Conservation (phyloP, 768 basidiomycete species). For the Podaxis sp. region DNA sequence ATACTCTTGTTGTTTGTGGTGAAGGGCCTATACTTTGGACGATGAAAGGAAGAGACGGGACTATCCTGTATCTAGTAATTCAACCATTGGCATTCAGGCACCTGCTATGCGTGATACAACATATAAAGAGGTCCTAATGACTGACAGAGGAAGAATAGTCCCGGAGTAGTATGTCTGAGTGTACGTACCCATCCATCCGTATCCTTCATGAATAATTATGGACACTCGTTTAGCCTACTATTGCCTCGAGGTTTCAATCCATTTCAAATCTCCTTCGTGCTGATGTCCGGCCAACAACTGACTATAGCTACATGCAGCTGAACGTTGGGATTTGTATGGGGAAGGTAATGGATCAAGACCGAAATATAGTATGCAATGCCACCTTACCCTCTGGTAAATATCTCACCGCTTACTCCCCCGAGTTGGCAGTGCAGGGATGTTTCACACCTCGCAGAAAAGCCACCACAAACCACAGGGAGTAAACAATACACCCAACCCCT, state of each 20-base stretch:
- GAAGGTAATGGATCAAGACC: conserved; percentile 90
- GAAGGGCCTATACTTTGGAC: too few species aligned
- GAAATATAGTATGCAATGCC: conserved; percentile 88
- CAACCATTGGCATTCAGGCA: too few species aligned
- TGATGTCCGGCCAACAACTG: conserved; percentile 47
- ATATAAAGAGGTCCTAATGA: too few species aligned
- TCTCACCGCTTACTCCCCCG: not conserved
- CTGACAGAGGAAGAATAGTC: too few species aligned
- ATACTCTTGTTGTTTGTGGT: not conserved
- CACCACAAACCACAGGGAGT: conserved; percentile 51
- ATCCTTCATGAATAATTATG: too few species aligned
- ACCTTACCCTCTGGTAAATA: conserved; percentile 82
- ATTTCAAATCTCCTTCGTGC: conserved; percentile 97
- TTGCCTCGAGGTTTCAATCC: too few species aligned
- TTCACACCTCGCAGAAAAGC: conserved; percentile 71
- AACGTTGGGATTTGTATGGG: conserved; percentile 43
- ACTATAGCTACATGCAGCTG: not conserved
- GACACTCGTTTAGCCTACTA: too few species aligned
- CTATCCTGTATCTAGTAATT: too few species aligned
- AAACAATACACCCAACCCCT: conserved; percentile 50
- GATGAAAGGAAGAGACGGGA: too few species aligned
- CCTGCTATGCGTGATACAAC: too few species aligned
- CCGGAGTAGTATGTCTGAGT: too few species aligned
- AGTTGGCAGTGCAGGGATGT: conserved; percentile 55
- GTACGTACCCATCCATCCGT: too few species aligned